Evolutionary conservation across 345 rosid genomes (phyloP).

Genomic region (Limnanthes douglasii): DNA sequence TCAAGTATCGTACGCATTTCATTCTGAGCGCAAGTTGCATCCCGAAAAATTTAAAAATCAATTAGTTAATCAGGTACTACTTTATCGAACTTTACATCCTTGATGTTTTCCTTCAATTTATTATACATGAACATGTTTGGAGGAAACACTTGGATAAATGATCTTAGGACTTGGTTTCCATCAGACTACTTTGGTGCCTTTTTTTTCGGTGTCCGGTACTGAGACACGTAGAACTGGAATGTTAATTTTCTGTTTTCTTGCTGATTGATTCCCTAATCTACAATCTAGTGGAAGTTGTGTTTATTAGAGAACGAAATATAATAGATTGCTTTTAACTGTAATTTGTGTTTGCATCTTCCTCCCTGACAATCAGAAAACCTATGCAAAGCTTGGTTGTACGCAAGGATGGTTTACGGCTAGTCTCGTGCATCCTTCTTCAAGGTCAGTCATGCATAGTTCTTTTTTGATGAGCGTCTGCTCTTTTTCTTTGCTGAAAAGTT

Average conservation of each 20-base stretch:
- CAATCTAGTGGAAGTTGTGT: too few species aligned
- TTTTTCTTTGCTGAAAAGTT: neutral
- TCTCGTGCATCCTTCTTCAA: constrained; percentile 50
- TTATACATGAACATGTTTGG: too few species aligned
- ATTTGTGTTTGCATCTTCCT: constrained; percentile 3
- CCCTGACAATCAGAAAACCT: constrained; percentile 37
- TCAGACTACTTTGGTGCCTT: too few species aligned
- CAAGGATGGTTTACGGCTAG: constrained; percentile 95
- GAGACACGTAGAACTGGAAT: too few species aligned
- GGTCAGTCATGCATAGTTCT: constrained; percentile 21
- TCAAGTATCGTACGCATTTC: constrained; percentile 82
- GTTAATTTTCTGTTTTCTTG: too few species aligned
- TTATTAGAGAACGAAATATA: too few species aligned
- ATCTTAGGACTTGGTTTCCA: too few species aligned
- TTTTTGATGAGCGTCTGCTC: constrained; percentile 1
- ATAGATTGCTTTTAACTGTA: too few species aligned
- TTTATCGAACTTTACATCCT: neutral
- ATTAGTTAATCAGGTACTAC: constrained; percentile 78
- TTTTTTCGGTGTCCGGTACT: too few species aligned
- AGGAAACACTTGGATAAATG: too few species aligned
- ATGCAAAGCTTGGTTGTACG: constrained; percentile 80
- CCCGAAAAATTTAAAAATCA: constrained; percentile 90
- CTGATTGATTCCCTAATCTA: too few species aligned
- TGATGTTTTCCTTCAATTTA: too few species aligned
- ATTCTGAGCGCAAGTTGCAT: constrained; percentile 63